phyloP scores from a whole-genome alignment of 164 flowering plant genomes.

The Taxillus chinensis region DNA sequence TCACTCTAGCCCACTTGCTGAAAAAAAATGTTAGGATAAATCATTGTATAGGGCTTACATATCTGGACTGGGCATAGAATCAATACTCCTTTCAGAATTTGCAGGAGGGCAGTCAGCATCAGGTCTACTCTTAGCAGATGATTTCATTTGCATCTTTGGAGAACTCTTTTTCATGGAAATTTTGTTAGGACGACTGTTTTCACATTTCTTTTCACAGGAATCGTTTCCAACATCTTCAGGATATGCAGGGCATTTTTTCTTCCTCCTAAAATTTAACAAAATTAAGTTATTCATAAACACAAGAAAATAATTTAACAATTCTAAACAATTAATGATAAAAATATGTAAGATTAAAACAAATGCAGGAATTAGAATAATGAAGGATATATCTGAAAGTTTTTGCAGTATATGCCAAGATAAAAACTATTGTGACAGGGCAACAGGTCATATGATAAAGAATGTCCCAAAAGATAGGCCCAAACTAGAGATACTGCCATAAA shows the following conservation, averaged over 20 bases:
- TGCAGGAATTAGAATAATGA: no score
- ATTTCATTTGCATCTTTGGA: conserved; percentile 12
- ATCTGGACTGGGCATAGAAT: conserved; percentile 12
- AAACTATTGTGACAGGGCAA: no score
- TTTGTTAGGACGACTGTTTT: conserved; percentile 2
- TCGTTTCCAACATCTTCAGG: conserved; percentile 17
- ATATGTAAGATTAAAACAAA: background rate
- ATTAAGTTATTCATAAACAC: background rate
- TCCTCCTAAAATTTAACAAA: conserved; percentile 7
- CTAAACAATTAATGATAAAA: background rate
- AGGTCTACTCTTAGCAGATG: conserved; percentile 13
- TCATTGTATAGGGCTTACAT: conserved; percentile 19
- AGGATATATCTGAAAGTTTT: no score
- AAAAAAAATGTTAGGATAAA: background rate
- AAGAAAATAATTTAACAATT: background rate
- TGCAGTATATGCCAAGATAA: no score
- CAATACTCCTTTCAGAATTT: conserved; percentile 14
- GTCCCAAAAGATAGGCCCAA: no score
- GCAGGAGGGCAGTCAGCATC: conserved; percentile 9
- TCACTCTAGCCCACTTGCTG: background rate
- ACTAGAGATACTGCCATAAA: no score
- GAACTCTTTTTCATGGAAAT: conserved; percentile 8
- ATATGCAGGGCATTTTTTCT: conserved; percentile 14
- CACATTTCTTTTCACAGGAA: conserved; percentile 10
- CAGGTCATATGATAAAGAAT: no score